Percentiles rank a stretch among this genome's conserved stretches.
These are phyloP conservation scores for Favolaschia claudopus DNA, from an alignment of 768 basidiomycete genomes.

Conservation along the genomic window DNA sequence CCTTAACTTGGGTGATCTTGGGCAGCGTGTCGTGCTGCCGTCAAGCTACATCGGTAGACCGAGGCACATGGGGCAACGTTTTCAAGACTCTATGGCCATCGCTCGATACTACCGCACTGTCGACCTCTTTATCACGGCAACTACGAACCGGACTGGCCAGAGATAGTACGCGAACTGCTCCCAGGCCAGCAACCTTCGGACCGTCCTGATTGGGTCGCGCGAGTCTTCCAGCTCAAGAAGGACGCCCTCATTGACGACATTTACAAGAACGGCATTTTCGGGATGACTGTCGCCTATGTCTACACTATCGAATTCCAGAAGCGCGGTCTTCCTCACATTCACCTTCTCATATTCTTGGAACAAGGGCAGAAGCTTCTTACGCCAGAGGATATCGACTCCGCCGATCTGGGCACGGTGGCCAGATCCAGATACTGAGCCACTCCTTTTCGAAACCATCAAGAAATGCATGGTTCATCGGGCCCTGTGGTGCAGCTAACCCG, in stretches of 20 bases:
- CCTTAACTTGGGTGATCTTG: constrained; percentile 33
- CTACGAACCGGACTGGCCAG: constrained; percentile 59
- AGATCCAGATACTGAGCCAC: constrained; percentile 41
- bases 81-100: constrained; percentile 53
- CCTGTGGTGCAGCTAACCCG: constrained; percentile 29
- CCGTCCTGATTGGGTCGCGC: constrained; percentile 56
- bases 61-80: constrained; percentile 41
- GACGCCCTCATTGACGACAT: constrained; percentile 47
- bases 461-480: constrained; percentile 49
- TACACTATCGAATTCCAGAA: constrained; percentile 66
- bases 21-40: constrained; percentile 34
- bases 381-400: constrained; percentile 45
- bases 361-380: constrained; percentile 35
- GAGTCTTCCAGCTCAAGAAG: constrained; percentile 56
- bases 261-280: constrained; percentile 48
- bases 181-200: constrained; percentile 48
- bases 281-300: constrained; percentile 47
- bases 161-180: constrained; percentile 48
- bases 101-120: constrained; percentile 41
- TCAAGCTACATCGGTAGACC: constrained; percentile 27
- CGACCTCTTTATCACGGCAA: constrained; percentile 62
- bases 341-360: constrained; percentile 52
- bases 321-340: constrained; percentile 59
- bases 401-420: constrained; percentile 51
- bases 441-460: constrained; percentile 29